These are phyloP conservation scores for Waitea zeae DNA, from an alignment of 1,284 basidiomycete genomes.

Conservation along the genomic window DNA sequence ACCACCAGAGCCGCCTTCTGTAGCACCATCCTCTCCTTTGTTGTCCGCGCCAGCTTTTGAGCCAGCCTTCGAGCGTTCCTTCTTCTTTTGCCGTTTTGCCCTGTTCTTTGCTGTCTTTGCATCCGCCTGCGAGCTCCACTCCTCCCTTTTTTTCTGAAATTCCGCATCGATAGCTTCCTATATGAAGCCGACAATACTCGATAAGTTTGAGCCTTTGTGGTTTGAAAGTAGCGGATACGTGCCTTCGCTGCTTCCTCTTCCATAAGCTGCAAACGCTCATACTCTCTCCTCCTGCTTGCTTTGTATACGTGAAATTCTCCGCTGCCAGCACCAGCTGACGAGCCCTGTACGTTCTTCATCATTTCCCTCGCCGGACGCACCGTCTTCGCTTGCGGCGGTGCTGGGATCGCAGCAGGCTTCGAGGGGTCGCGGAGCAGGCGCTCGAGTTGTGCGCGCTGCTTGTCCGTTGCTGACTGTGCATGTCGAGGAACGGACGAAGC, in stretches of 20 bases:
- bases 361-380: conserved; percentile 76
- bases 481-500: conserved; percentile 33
- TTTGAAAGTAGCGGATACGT: no score
- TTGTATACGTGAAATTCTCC: conserved; percentile 99
- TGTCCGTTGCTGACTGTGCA: conserved; percentile 55
- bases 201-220: no score
- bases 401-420: conserved; percentile 64
- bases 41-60: conserved; percentile 18
- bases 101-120: conserved; percentile 4
- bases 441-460: conserved; percentile 64
- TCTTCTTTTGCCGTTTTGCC: conserved; percentile 68
- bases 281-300: conserved; percentile 84
- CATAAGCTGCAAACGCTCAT: conserved; percentile 84
- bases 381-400: conserved; percentile 59
- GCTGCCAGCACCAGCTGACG: conserved; percentile 82
- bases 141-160: conserved; percentile 2
- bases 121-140: conserved; percentile 1
- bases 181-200: conserved; percentile 26
- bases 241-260: conserved; percentile 74
- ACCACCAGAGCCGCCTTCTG: conserved; percentile 6
- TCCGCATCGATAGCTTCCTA: conserved; percentile 1
- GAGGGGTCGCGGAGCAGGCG: conserved; percentile 75
- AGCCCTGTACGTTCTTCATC: conserved; percentile 98
- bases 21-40: conserved; percentile 12
- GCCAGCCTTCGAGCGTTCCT: conserved; percentile 26